These are phyloP conservation scores for Murraya paniculata DNA, from an alignment of 345 rosid species.

Conservation along the genomic window DNA sequence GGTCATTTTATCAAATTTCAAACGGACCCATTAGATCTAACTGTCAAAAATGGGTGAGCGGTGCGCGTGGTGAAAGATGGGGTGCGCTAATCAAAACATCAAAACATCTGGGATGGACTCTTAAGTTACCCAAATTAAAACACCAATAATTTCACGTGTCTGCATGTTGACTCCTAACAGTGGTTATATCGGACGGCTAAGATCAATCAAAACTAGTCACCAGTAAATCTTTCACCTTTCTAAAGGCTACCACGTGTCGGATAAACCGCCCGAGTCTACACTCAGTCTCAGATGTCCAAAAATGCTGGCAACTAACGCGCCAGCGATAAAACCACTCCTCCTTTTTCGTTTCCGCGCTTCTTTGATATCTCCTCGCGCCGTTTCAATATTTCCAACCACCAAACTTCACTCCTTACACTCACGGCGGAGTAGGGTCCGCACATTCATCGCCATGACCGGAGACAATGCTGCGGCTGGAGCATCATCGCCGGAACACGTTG, in stretches of 20 bases:
- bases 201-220: background rate
- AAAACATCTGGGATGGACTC: too few species aligned
- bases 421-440: slow-evolving; percentile 20
- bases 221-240: background rate
- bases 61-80: too few species aligned
- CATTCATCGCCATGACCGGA: slow-evolving; percentile 37
- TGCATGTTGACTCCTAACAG: background rate
- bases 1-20: too few species aligned
- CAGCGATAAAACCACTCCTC: slow-evolving; percentile 19
- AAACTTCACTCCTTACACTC: slow-evolving; percentile 4
- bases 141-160: too few species aligned
- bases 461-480: slow-evolving; percentile 3
- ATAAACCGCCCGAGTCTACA: background rate
- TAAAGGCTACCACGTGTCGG: background rate
- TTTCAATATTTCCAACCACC: slow-evolving; percentile 7
- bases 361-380: slow-evolving; percentile 10
- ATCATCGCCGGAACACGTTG: slow-evolving; percentile 43
- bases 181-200: background rate
- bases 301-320: slow-evolving; percentile 38
- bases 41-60: too few species aligned
- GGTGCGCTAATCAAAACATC: too few species aligned
- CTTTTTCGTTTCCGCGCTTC: background rate
- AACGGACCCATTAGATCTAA: too few species aligned
- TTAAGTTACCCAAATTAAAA: too few species aligned
- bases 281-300: background rate